Percentiles rank a stretch among this genome's conserved stretches.
These are phyloP conservation scores for Microdochium nivale DNA, from an alignment of 2,329 filamentous ascomycete genomes.

Conservation along the genomic window DNA sequence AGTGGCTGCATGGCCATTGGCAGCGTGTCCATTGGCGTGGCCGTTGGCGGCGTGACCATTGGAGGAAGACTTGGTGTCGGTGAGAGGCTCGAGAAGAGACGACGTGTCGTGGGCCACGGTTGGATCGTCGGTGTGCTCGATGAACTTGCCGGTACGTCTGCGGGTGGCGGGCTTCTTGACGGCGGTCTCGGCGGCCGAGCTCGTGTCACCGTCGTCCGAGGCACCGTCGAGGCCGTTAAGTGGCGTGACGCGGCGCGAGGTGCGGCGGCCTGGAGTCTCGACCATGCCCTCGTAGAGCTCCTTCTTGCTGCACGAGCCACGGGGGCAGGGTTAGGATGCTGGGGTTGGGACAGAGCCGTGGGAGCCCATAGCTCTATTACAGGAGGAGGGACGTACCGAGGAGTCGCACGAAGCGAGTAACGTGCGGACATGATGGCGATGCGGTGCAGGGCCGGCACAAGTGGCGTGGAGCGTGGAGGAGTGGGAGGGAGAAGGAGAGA, in stretches of 20 bases:
- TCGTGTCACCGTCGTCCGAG: constrained; percentile 41
- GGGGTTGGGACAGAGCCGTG: too few species aligned
- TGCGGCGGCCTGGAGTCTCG: constrained; percentile 42
- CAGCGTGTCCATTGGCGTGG: constrained; percentile 17
- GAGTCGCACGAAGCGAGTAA: constrained; percentile 2
- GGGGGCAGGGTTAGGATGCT: too few species aligned
- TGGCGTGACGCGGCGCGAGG: constrained; percentile 41
- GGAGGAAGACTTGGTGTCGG: constrained; percentile 14
- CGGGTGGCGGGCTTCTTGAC: constrained; percentile 30
- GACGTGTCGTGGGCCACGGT: constrained; percentile 12
- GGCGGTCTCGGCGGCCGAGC: constrained; percentile 33
- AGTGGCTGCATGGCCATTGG: constrained; percentile 4
- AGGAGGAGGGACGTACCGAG: constrained; percentile 13
- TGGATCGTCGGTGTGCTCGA: constrained; percentile 40
- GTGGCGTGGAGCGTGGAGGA: not conserved
- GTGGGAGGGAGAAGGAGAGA: not conserved
- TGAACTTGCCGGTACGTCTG: constrained; percentile 38
- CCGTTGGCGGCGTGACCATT: constrained; percentile 26
- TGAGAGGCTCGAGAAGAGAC: not conserved
- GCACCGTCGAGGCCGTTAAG: constrained; percentile 30
- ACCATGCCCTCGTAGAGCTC: constrained; percentile 54
- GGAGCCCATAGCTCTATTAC: too few species aligned
- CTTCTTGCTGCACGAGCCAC: constrained; percentile 40
- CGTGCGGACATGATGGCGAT: constrained; percentile 23
- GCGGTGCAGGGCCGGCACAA: not conserved